phyloP scores from a whole-genome alignment of 2,329 filamentous ascomycete genomes.

The Ophiosphaerella narmari region DNA sequence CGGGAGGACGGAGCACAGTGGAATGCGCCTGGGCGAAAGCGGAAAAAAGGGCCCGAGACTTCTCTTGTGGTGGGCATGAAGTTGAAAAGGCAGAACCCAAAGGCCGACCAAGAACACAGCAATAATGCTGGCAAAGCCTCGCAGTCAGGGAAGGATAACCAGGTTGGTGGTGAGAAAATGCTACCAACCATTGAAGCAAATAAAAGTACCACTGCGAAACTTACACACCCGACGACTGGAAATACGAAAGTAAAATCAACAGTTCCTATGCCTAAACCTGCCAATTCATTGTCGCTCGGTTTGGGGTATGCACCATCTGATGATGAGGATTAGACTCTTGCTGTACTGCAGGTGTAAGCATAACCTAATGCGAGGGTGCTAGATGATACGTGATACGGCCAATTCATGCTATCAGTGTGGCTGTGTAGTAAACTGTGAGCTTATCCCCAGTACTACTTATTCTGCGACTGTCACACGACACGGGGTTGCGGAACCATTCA shows the following conservation, averaged over 20 bases:
- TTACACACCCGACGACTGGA: not conserved
- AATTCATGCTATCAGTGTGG: no score
- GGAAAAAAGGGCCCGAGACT: constrained; percentile 53
- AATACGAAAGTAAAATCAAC: constrained; percentile 9
- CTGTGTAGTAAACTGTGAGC: no score
- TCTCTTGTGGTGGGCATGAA: constrained; percentile 50
- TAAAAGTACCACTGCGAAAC: not conserved
- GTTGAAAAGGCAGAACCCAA: constrained; percentile 45
- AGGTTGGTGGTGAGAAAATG: not conserved
- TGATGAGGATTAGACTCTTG: constrained; percentile 42
- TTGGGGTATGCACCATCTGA: constrained; percentile 52
- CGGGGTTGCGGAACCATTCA: no score
- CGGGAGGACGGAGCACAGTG: constrained; percentile 55
- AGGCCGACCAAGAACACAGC: constrained; percentile 1
- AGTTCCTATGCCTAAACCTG: constrained; percentile 17
- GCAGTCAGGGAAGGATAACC: constrained; percentile 1
- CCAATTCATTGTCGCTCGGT: constrained; percentile 36
- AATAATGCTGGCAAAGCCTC: not conserved
- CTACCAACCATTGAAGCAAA: not conserved
- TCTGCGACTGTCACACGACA: no score
- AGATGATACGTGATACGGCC: no score
- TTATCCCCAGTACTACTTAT: no score
- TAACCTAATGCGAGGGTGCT: no score
- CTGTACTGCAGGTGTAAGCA: no score
- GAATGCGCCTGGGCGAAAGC: constrained; percentile 56